phyloP scores from a whole-genome alignment of 805 yeast genomes.

The Candida tammaniensis region DNA sequence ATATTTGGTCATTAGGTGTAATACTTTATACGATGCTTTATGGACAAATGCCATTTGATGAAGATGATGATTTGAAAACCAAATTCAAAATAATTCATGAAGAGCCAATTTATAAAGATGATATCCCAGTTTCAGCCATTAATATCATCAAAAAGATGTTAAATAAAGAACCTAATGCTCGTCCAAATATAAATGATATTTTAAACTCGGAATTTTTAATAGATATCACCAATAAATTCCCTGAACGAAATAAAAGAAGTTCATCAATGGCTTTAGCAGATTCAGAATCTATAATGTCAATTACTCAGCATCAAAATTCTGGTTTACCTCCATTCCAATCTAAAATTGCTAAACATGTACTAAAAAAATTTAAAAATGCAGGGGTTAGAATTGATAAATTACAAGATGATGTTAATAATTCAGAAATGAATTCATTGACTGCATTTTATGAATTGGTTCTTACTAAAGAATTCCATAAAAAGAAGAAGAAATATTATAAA shows the following conservation, averaged over 20 bases:
- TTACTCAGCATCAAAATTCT: conserved; percentile 35
- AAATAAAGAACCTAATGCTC: conserved; percentile 57
- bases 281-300: conserved; percentile 36
- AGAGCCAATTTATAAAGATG: conserved; percentile 56
- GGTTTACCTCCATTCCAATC: conserved; percentile 48
- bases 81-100: conserved; percentile 57
- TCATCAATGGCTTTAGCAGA: conserved; percentile 21
- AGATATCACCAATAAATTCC: conserved; percentile 27
- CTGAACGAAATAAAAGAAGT: conserved; percentile 17
- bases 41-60: conserved; percentile 91
- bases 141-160: conserved; percentile 54
- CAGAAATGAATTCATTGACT: conserved; percentile 66
- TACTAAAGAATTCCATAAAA: conserved; percentile 46
- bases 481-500: conserved; percentile 27
- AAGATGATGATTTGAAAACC: conserved; percentile 67
- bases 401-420: conserved; percentile 52
- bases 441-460: conserved; percentile 72
- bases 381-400: conserved; percentile 65
- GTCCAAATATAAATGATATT: conserved; percentile 51
- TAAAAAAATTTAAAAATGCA: conserved; percentile 56
- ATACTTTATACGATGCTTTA: conserved; percentile 79
- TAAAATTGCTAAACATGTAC: conserved; percentile 57
- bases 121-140: conserved; percentile 48
- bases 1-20: conserved; percentile 91
- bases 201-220: conserved; percentile 33